These are phyloP conservation scores for Beauveria medogensis DNA, from an alignment of 2,329 filamentous ascomycete genomes.

Conservation along the genomic window DNA sequence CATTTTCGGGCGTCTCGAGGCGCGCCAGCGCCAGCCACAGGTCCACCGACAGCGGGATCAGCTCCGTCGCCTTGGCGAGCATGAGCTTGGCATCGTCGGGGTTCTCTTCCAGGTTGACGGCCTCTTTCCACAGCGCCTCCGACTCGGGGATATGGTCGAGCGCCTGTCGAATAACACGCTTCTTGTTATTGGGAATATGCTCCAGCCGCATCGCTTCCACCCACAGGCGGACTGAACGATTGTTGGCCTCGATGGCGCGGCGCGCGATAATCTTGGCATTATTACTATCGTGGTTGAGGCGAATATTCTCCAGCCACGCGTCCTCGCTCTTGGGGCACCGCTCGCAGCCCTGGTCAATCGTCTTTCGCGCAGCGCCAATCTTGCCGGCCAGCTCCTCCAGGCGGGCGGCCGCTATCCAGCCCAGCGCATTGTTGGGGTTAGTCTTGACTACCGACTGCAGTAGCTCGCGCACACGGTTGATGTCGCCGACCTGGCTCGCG, in stretches of 20 bases:
- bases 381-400: conserved; percentile 91
- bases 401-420: conserved; percentile 90
- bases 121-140: conserved; percentile 95
- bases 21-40: conserved; percentile 91
- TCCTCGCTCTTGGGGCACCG: conserved; percentile 92
- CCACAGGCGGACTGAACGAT: conserved; percentile 83
- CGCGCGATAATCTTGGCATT: conserved; percentile 96
- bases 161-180: conserved; percentile 84
- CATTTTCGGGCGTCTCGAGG: conserved; percentile 81
- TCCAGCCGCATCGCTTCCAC: conserved; percentile 93
- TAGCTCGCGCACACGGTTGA: conserved; percentile 85
- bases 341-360: conserved; percentile 82
- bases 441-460: conserved; percentile 97
- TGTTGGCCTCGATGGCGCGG: conserved; percentile 85
- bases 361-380: conserved; percentile 76
- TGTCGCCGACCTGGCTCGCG: conserved; percentile 83
- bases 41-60: conserved; percentile 89
- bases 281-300: conserved; percentile 72
- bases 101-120: conserved; percentile 91
- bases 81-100: conserved; percentile 79
- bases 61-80: conserved; percentile 88
- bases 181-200: conserved; percentile 72
- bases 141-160: conserved; percentile 90
- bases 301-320: conserved; percentile 92
- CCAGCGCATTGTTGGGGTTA: conserved; percentile 88